Base-by-base conservation (phyloP, 164 flowering plant genomes). In the Buxus sempervirens region DNA sequence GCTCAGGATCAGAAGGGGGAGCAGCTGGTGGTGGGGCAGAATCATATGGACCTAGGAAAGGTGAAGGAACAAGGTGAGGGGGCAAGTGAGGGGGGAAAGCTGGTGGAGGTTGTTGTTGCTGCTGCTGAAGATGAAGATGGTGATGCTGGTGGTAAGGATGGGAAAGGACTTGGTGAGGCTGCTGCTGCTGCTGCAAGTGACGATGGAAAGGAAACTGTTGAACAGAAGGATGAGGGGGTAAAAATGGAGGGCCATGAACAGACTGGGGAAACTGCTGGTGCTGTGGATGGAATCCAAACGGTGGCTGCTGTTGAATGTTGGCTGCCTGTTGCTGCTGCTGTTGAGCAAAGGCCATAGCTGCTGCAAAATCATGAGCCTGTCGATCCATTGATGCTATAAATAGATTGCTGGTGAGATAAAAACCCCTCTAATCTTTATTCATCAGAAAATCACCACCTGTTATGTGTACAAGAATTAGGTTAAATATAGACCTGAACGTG, bases 1-100 rank as follows among this genome's bases (percentile, higher is more conserved):
- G 90, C 76, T 95, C 97, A 19, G 97, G 97, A 76, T 95, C 99
- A 32, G 89, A 72, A 38, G 99, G 99, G 0, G 97, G 91, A 18
- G 89, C 77, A 72, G 83, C 80, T 23, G 86, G 93, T 5, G 91
- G 88, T 21, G 96, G 88, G 27, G 89, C 74, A 56, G 91, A 72
- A 51, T 90, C 95, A 69, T 76, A 84, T 8, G 84, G 79, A 23
- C 83, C 77, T 38, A 68, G 84, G 49, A 84, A 86, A 68, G 90
- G 88, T 15, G 92, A 67, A 24, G 89, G 84, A 67, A 74, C 75
- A 14, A 78, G 79, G 61, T 86, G 93, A 62, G 95, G 88, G 25
- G 90, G 84, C 12, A 86, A 27, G 62, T 90, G 91, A 2, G 94
- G 86, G 0, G 88, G 82, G 57, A 85, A 87, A 42, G 81, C 38